Percentiles rank a stretch among this genome's conserved stretches.
These are phyloP conservation scores for Ascochyta lentis DNA, from an alignment of 2,329 filamentous ascomycete species.

Conservation along the genomic window DNA sequence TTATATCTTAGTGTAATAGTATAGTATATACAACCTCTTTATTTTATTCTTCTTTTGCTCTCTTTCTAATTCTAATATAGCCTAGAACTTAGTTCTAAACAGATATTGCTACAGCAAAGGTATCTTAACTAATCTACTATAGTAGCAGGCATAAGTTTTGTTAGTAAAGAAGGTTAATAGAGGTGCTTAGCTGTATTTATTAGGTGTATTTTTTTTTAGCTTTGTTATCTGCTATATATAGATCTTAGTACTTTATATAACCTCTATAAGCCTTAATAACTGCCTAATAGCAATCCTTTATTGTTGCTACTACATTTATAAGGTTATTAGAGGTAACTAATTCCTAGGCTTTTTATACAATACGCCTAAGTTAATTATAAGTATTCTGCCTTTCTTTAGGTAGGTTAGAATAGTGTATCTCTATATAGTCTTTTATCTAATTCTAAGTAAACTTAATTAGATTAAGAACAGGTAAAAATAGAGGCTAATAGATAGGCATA, in stretches of 20 bases:
- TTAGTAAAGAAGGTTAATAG: no score
- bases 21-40: no score
- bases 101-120: no score
- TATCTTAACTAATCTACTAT: no score
- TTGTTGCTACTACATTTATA: slow-evolving; percentile 1
- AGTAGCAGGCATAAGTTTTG: no score
- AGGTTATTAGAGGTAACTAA: slow-evolving; percentile 2
- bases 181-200: no score
- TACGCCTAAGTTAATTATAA: not conserved
- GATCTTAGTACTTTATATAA: slow-evolving; percentile 7
- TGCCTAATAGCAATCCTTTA: slow-evolving; percentile 7
- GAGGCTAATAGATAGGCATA: slow-evolving; percentile 7
- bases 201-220: no score
- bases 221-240: slow-evolving; percentile 1
- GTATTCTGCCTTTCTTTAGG: not conserved
- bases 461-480: slow-evolving; percentile 16
- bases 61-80: no score
- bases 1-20: no score
- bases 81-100: no score
- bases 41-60: no score
- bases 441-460: slow-evolving; percentile 16
- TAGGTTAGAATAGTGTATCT: not conserved
- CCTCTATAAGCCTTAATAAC: slow-evolving; percentile 11
- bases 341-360: slow-evolving; percentile 10
- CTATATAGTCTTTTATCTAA: not conserved